Evolutionary conservation across 768 basidiomycete species (phyloP), one percentile per base, ranked within the genome.

Genomic region (Suillus clintonianus): DNA sequence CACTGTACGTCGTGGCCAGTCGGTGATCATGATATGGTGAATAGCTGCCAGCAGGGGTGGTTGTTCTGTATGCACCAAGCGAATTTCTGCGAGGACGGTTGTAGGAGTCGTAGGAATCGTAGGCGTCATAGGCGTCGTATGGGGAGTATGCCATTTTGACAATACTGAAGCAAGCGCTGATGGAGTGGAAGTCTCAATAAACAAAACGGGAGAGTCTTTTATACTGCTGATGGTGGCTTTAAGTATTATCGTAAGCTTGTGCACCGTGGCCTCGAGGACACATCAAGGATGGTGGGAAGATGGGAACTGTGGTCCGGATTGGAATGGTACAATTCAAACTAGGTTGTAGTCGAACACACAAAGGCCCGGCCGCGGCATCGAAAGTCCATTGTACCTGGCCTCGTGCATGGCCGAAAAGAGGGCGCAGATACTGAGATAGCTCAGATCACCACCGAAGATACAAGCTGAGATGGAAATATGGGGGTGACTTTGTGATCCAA

Each of bases 141-240:
- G 72, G 68, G 24, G 76, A 64, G 72, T 82, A 82, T 5, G 80
- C 76, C 80, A 82, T 82, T 37, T 70, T 69, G 64, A 48, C 62
- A 60, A 60, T 64, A 48, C 51, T 42, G 61, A 58, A 62, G 63
- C n/a, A 59, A 53, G 42, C 58, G 34, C 37, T 62, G 59, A 59
- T 54, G 47, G 42, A 41, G 62, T 64, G 64, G 32, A 69, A 67
- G 24, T 36, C 19, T 41, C 30, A 24, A 37, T 3, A 17, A 36
- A 2, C 8, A 48, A 17, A 24, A 58, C 17, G 47, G 7, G 39
- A 42, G 30, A 36, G 27, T 34, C 43, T 74, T 77, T 76, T 76
- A 77, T 48, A 54, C 32, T 45, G 41, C 41, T 14, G 61, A 47
- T 45, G 61, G 61, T 62, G 57, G 57, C 41, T 22, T 57, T 65